Evolutionary conservation across 208 protist species (phyloP).

Genomic region (Crithidia brevicula): DNA sequence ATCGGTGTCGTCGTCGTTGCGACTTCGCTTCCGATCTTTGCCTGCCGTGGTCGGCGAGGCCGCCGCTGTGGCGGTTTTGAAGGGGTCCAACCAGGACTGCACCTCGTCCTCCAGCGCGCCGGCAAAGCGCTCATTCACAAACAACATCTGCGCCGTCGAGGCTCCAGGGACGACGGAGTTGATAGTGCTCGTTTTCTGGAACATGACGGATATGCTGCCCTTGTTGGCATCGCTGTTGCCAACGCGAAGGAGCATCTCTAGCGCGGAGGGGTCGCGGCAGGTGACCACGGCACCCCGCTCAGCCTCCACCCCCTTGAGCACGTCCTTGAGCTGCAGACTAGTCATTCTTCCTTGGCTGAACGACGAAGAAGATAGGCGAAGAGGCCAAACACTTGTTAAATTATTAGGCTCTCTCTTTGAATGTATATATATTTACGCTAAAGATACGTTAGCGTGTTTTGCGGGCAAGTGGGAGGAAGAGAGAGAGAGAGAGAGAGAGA

Average conservation of each 20-base stretch:
- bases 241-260: conserved; percentile 41
- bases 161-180: no score
- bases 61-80: conserved; percentile 8
- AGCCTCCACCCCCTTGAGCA: conserved; percentile 25
- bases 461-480: no score
- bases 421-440: no score
- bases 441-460: no score
- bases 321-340: conserved; percentile 7
- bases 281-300: conserved; percentile 36
- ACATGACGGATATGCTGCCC: conserved; percentile 27
- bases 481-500: no score
- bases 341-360: conserved; percentile 3
- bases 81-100: conserved; percentile 35
- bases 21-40: conserved; percentile 19
- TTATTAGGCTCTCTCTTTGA: no score
- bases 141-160: conserved; percentile 18
- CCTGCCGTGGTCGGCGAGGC: conserved; percentile 4
- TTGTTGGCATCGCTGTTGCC: conserved; percentile 24
- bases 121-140: conserved; percentile 24
- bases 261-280: conserved; percentile 37
- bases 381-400: no score
- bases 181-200: conserved; percentile 15
- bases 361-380: not conserved
- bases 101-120: conserved; percentile 24
- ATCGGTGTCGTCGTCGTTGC: conserved; percentile 16